phyloP scores from a whole-genome alignment of 2,329 filamentous ascomycete genomes.

The Phialemoniopsis sp. region DNA sequence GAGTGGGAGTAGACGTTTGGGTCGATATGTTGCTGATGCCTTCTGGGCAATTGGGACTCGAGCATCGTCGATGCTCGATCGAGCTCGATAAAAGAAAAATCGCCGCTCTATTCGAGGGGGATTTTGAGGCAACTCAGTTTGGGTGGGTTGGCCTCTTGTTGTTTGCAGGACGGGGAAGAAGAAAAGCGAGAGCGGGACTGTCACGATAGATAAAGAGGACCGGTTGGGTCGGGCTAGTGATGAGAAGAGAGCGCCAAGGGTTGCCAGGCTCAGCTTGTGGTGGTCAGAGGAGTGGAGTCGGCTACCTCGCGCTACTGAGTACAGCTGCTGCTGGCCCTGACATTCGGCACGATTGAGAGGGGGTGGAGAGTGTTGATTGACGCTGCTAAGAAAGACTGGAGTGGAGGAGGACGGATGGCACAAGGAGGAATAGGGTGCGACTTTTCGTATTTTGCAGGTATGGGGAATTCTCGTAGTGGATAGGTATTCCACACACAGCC shows the following conservation, averaged over 20 bases:
- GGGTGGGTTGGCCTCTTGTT: neutral
- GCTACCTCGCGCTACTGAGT: neutral
- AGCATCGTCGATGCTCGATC: slow-evolving; percentile 15
- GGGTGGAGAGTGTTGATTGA: no score
- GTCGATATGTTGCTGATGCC: slow-evolving; percentile 19
- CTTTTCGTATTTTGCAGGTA: neutral
- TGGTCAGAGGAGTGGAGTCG: neutral
- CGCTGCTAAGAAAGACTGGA: no score
- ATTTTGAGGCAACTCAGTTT: neutral
- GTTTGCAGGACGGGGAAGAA: neutral
- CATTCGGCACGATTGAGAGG: no score
- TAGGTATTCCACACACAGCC: neutral
- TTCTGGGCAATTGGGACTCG: slow-evolving; percentile 22
- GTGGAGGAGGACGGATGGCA: neutral
- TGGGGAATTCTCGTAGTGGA: neutral
- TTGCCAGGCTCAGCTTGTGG: neutral
- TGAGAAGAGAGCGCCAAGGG: neutral
- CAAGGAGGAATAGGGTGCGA: neutral
- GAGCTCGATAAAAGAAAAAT: no score
- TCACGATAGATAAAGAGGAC: neutral
- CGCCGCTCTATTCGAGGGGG: neutral
- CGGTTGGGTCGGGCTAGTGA: neutral
- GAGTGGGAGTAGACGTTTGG: slow-evolving; percentile 45
- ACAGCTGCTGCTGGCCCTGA: no score
- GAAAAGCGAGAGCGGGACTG: neutral